Percentiles rank a stretch among this genome's conserved stretches.
Evolutionary conservation across 1,284 basidiomycete species (phyloP).

Genomic region (Cystobasidiaceae sp.): DNA sequence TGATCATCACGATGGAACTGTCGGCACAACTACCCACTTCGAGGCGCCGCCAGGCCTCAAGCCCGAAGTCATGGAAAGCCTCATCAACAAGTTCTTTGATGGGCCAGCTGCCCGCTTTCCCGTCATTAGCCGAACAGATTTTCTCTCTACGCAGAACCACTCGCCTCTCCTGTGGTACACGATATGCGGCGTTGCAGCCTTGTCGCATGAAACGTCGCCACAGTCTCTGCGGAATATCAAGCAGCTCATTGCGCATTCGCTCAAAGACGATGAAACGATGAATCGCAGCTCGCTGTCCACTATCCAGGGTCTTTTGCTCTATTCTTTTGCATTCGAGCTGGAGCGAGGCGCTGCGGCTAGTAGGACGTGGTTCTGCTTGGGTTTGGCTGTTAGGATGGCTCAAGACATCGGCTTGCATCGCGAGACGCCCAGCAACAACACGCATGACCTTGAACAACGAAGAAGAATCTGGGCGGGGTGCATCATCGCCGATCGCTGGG

Average conservation of each 20-base stretch:
- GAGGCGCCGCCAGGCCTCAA: slow-evolving; percentile 52
- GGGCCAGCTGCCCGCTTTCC: slow-evolving; percentile 80
- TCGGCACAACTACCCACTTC: background rate
- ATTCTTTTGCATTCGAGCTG: slow-evolving; percentile 60
- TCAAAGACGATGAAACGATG: slow-evolving; percentile 78
- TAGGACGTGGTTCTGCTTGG: slow-evolving; percentile 46
- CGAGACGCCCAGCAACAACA: slow-evolving; percentile 49
- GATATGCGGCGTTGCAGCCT: slow-evolving; percentile 84
- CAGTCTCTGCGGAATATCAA: slow-evolving; percentile 79
- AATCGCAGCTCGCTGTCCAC: slow-evolving; percentile 79
- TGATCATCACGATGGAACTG: slow-evolving; percentile 40
- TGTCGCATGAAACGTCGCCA: slow-evolving; percentile 74
- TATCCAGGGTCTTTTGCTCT: slow-evolving; percentile 82
- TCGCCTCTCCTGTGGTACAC: slow-evolving; percentile 80
- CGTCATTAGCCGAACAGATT: slow-evolving; percentile 71
- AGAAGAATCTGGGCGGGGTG: slow-evolving; percentile 85
- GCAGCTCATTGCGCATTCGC: slow-evolving; percentile 57
- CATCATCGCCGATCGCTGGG: slow-evolving; percentile 80
- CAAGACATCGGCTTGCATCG: slow-evolving; percentile 89
- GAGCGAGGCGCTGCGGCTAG: slow-evolving; percentile 47
- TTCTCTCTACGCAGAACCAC: slow-evolving; percentile 61
- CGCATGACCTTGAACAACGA: slow-evolving; percentile 63
- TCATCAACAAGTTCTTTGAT: slow-evolving; percentile 86
- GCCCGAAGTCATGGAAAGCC: slow-evolving; percentile 68
- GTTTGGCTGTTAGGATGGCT: slow-evolving; percentile 53